Conservation (phyloP, 169 alveolate species). For the Plasmodium ovale region DNA sequence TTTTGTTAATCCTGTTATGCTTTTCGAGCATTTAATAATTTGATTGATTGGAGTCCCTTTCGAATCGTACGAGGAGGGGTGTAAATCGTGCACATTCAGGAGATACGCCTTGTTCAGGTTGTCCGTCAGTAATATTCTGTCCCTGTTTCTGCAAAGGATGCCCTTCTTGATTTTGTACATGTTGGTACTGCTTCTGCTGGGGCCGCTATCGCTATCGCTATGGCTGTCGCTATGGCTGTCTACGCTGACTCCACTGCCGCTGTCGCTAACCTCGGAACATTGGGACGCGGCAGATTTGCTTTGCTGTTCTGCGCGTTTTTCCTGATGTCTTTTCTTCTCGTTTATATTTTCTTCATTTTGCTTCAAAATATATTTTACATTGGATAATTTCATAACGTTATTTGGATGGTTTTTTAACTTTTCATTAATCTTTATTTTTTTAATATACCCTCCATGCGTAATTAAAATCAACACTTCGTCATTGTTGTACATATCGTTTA, state of each 20-base stretch:
- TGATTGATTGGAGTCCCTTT: constrained; percentile 69
- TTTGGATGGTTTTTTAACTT: constrained; percentile 65
- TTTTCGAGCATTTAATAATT: constrained; percentile 35
- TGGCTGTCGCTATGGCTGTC: background rate
- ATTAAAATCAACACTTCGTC: constrained; percentile 60
- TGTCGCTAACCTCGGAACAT: background rate
- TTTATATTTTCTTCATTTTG: constrained; percentile 40
- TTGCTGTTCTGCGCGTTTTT: too few relatives aligned
- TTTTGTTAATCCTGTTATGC: constrained; percentile 52
- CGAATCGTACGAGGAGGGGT: constrained; percentile 60
- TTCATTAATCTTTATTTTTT: constrained; percentile 54
- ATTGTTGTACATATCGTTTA: constrained; percentile 36
- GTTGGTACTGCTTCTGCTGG: constrained; percentile 12
- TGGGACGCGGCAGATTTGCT: too few relatives aligned
- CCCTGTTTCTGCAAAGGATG: constrained; percentile 38
- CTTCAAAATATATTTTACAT: constrained; percentile 68
- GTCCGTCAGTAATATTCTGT: constrained; percentile 55
- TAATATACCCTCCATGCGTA: constrained; percentile 67
- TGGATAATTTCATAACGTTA: constrained; percentile 48
- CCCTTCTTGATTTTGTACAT: constrained; percentile 60
- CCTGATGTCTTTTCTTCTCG: background rate
- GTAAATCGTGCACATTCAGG: constrained; percentile 39
- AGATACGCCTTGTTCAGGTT: constrained; percentile 48
- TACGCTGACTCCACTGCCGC: background rate
- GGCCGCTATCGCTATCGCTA: background rate